Percentiles rank a stretch among this genome's conserved stretches.
phyloP scores from a whole-genome alignment of 441 rosid species.

The Brassica hybrid region DNA sequence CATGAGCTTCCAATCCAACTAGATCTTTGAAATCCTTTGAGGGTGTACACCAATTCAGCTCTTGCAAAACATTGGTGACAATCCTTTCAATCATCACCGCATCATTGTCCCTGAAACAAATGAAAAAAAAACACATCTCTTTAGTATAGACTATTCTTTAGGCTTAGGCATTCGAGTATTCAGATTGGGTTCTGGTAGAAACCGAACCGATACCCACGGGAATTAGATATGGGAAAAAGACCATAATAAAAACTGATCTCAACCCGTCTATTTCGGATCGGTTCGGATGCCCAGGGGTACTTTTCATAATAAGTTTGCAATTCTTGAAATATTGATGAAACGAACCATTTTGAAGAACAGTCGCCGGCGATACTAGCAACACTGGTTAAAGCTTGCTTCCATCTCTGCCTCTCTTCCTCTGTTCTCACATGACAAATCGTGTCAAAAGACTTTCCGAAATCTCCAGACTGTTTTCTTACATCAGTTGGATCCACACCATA shows the following conservation, averaged over 20 bases:
- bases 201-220: too few relatives aligned
- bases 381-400: slow-evolving; percentile 31
- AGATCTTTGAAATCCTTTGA: not conserved
- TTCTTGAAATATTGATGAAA: not conserved
- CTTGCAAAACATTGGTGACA: slow-evolving; percentile 9
- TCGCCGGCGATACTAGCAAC: slow-evolving; percentile 8
- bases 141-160: too few relatives aligned
- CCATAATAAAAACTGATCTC: too few relatives aligned
- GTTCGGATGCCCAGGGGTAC: too few relatives aligned
- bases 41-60: slow-evolving; percentile 10
- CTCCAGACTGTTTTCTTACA: slow-evolving; percentile 27
- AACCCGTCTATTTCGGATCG: too few relatives aligned
- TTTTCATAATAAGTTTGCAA: too few relatives aligned
- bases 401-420: slow-evolving; percentile 24
- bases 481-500: slow-evolving; percentile 31
- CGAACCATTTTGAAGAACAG: slow-evolving; percentile 3
- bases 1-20: slow-evolving; percentile 32
- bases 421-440: slow-evolving; percentile 1
- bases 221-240: too few relatives aligned
- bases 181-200: too few relatives aligned
- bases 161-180: too few relatives aligned
- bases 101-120: slow-evolving; percentile 32
- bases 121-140: not conserved
- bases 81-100: slow-evolving; percentile 32
- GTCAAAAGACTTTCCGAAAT: slow-evolving; percentile 12